Evolutionary conservation across 176 grass and related monocot species (phyloP).

Genomic region (Elymus sibiricus): DNA sequence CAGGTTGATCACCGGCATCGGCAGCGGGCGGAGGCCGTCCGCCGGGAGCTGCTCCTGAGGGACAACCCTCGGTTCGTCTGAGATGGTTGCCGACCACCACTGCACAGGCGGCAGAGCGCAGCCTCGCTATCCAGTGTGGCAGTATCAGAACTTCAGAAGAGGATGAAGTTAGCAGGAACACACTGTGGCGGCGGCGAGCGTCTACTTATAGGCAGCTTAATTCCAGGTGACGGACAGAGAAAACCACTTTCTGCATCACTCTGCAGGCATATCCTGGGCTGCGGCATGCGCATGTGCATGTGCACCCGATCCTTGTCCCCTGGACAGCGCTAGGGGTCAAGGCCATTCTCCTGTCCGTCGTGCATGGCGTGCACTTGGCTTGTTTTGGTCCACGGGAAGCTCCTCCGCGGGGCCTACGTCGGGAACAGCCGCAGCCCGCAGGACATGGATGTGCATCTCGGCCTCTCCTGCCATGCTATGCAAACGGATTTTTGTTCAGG

Average conservation of each 20-base stretch:
- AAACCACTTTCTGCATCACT: not conserved
- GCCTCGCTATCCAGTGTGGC: not conserved
- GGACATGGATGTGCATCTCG: too few species aligned
- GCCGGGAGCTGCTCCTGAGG: slow-evolving; percentile 24
- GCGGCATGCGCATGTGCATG: not conserved
- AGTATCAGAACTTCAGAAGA: not conserved
- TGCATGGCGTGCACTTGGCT: slow-evolving; percentile 7
- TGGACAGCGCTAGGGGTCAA: slow-evolving; percentile 24
- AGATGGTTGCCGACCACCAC: slow-evolving; percentile 7
- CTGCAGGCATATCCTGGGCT: not conserved
- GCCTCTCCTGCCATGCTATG: not conserved
- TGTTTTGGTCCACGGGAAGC: slow-evolving; percentile 12
- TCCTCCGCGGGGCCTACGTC: not conserved
- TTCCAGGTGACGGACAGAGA: not conserved
- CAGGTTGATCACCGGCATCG: slow-evolving; percentile 49
- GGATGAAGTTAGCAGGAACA: not conserved
- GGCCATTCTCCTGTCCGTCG: not conserved
- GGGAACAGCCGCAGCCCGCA: not conserved
- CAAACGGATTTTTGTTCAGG: too few species aligned
- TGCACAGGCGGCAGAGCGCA: not conserved
- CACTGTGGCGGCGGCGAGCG: not conserved
- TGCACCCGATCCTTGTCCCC: slow-evolving; percentile 26
- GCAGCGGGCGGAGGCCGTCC: not conserved
- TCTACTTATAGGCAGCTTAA: slow-evolving; percentile 29
- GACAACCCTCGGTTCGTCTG: slow-evolving; percentile 2